phyloP scores from a whole-genome alignment of 1,284 basidiomycete genomes.

The Fomitopsis schrenkii region DNA sequence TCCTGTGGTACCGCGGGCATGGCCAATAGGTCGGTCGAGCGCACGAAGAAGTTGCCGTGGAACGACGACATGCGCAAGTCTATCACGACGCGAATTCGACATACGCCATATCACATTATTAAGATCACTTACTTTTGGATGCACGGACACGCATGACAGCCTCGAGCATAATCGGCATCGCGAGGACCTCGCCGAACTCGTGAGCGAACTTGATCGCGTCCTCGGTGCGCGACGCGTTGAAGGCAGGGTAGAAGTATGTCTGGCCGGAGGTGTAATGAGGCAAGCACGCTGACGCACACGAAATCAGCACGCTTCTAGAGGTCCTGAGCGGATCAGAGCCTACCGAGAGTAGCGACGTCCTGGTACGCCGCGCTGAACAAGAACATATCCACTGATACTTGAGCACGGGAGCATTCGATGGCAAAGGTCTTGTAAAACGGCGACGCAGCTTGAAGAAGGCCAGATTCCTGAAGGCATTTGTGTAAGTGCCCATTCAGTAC shows the following conservation, averaged over 20 bases:
- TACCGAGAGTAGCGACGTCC: slow-evolving; percentile 91
- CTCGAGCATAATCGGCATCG: slow-evolving; percentile 94
- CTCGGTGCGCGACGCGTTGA: slow-evolving; percentile 91
- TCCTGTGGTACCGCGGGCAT: slow-evolving; percentile 97
- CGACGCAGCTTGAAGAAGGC: slow-evolving; percentile 83
- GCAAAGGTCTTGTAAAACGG: slow-evolving; percentile 99
- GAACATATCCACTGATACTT: slow-evolving; percentile 99
- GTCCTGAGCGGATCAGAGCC: slow-evolving; percentile 6
- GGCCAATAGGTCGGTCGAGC: slow-evolving; percentile 94
- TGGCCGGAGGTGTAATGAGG: slow-evolving; percentile 98
- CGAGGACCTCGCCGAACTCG: slow-evolving; percentile 91
- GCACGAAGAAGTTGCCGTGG: slow-evolving; percentile 99
- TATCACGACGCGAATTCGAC: slow-evolving; percentile 22
- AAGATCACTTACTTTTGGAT: slow-evolving; percentile 60
- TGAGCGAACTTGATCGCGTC: slow-evolving; percentile 98
- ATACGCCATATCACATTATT: neutral
- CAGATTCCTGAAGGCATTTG: slow-evolving; percentile 60
- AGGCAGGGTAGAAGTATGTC: slow-evolving; percentile 98
- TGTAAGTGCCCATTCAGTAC: neutral
- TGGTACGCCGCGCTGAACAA: slow-evolving; percentile 92
- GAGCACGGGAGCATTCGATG: slow-evolving; percentile 96
- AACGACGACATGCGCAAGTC: slow-evolving; percentile 96
- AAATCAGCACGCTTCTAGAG: neutral
- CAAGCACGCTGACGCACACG: slow-evolving; percentile 61
- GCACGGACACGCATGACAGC: slow-evolving; percentile 98